These are phyloP conservation scores for Delonix regia DNA, from an alignment of 306 rosid genomes.

Conservation along the genomic window DNA sequence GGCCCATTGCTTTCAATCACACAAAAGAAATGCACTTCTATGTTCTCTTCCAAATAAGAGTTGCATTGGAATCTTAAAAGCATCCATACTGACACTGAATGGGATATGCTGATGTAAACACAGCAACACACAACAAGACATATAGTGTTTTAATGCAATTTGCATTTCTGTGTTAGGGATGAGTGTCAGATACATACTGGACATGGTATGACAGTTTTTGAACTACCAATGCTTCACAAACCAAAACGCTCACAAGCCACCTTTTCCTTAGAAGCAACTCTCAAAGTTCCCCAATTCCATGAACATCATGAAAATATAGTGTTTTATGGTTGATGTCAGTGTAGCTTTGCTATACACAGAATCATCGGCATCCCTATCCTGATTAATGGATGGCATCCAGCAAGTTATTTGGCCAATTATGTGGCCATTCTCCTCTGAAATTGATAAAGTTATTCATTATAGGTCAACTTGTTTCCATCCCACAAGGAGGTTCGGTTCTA, in stretches of 20 bases:
- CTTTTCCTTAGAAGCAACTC: slow-evolving; percentile 32
- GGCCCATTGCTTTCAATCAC: slow-evolving; percentile 37
- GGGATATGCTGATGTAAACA: background rate
- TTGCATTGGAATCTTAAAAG: slow-evolving; percentile 7
- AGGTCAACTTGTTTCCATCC: slow-evolving; percentile 27
- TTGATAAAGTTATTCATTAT: slow-evolving; percentile 37
- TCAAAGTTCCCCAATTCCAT: slow-evolving; percentile 37
- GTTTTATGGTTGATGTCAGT: slow-evolving; percentile 19
- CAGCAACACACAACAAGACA: background rate
- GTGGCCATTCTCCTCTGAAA: slow-evolving; percentile 38
- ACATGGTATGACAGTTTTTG: background rate
- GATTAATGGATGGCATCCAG: slow-evolving; percentile 31
- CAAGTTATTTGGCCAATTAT: slow-evolving; percentile 38
- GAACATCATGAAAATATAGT: slow-evolving; percentile 30
- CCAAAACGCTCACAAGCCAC: slow-evolving; percentile 23
- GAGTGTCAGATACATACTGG: background rate
- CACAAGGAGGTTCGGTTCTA: slow-evolving; percentile 40
- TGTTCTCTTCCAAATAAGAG: slow-evolving; percentile 38
- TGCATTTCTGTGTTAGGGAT: background rate
- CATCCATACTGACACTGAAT: background rate
- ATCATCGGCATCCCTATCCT: slow-evolving; percentile 18
- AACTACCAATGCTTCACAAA: background rate
- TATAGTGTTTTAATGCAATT: background rate
- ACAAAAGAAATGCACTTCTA: slow-evolving; percentile 29
- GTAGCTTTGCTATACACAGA: slow-evolving; percentile 31